Evolutionary conservation across 208 protist genomes (phyloP).

Genomic region (Kentomonas sorsogonicus): DNA sequence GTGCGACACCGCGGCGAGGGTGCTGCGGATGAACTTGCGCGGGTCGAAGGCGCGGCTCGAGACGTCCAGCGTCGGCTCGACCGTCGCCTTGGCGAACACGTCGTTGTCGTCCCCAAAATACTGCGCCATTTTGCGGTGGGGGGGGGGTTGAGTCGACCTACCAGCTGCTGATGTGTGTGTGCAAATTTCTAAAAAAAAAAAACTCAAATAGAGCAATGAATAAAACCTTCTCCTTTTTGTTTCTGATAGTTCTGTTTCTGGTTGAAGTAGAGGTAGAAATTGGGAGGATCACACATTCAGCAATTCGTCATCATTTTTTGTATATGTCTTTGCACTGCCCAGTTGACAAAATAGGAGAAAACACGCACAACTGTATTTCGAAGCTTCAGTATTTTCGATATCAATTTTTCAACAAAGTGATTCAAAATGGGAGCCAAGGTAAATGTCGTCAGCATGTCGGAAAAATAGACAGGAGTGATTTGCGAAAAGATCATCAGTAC

Average conservation of each 20-base stretch:
- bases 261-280: not conserved
- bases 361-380: no score
- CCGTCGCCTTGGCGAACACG: no score
- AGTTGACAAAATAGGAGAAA: no score
- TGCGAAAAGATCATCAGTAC: not conserved
- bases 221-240: no score
- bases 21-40: conserved; percentile 53
- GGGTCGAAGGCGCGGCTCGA: conserved; percentile 73
- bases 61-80: conserved; percentile 43
- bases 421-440: not conserved
- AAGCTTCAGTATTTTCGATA: not conserved
- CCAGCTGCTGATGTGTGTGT: not conserved
- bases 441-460: not conserved
- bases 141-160: not conserved
- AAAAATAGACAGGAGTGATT: not conserved
- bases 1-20: conserved; percentile 37
- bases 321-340: not conserved
- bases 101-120: conserved; percentile 18
- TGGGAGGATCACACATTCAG: not conserved
- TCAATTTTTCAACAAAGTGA: not conserved
- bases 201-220: not conserved
- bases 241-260: not conserved
- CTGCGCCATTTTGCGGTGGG: conserved; percentile 19
- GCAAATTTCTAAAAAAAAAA: not conserved
- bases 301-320: no score